These are phyloP conservation scores for Saccharomyces hybrid DNA, from an alignment of 1,139 yeast species.

Conservation along the genomic window DNA sequence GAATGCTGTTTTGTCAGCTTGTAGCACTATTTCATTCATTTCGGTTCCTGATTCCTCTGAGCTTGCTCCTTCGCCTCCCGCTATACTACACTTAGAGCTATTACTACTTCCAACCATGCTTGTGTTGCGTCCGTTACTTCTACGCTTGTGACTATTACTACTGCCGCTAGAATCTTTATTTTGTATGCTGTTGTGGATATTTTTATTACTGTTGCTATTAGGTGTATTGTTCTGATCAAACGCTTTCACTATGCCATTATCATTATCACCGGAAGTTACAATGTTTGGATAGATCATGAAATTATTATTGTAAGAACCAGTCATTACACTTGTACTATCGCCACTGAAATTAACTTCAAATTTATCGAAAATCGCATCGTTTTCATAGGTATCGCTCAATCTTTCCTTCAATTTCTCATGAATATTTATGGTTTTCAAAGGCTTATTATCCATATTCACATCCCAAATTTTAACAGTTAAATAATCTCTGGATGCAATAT, in stretches of 20 bases:
- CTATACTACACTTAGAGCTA: slow-evolving; percentile 24
- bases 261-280: slow-evolving; percentile 34
- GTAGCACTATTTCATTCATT: slow-evolving; percentile 66
- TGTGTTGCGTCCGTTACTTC: slow-evolving; percentile 1
- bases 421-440: slow-evolving; percentile 86
- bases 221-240: slow-evolving; percentile 10
- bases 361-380: slow-evolving; percentile 97
- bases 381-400: slow-evolving; percentile 94
- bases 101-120: slow-evolving; percentile 8
- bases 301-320: slow-evolving; percentile 95
- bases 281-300: slow-evolving; percentile 94
- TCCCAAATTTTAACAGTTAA: slow-evolving; percentile 99
- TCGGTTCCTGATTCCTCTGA: slow-evolving; percentile 7
- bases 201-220: slow-evolving; percentile 8
- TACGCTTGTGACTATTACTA: slow-evolving; percentile 1
- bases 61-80: slow-evolving; percentile 6
- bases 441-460: slow-evolving; percentile 92
- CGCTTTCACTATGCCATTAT: slow-evolving; percentile 16
- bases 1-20: slow-evolving; percentile 97
- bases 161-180: slow-evolving; percentile 8
- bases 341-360: slow-evolving; percentile 95
- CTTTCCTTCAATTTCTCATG: slow-evolving; percentile 93
- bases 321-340: slow-evolving; percentile 86
- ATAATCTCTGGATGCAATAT: slow-evolving; percentile 92
- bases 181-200: slow-evolving; percentile 17